Base-by-base conservation (phyloP, 2,329 filamentous ascomycete genomes). In the Diaporthe nobilis region DNA sequence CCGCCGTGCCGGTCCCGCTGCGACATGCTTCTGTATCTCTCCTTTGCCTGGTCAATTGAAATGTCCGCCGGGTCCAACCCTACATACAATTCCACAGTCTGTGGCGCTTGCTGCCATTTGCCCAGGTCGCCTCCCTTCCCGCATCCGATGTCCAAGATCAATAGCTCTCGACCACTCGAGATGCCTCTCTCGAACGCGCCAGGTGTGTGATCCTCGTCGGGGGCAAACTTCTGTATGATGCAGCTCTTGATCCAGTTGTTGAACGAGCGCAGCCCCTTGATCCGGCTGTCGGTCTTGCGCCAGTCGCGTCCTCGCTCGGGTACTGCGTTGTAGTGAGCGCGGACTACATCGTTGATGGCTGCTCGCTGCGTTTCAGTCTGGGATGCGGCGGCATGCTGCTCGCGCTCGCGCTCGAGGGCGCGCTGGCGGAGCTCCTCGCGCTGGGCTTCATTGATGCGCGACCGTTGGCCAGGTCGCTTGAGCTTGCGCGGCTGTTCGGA, bases 221-320 rank as follows among this genome's bases (percentile, higher is more conserved):
- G 94, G 6, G 95, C 95, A 85, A 98, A 98, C 83, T 98, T 98
- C 83, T 98, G 96, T 79, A 99, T 98, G 79, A 98, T 91, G 68
- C 94, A 96, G 82, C 95, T 98, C 88, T 99, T 99, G 85, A 99
- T 91, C 97, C 97, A 99, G 85, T 99, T 99, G 87, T 99, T 99
- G 88, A 98, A 97, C 79, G 94, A 95, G 72, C 97, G 92, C 72
- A 99, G 87, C 0, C 97, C 97, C 86, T 97, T 98, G 87, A 99
- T 99, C 81, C 94, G 94, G 84, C 94, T 98, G 81, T 98, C 95
- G 9, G 95, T 98, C 83, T 94, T 95, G 68, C 97, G 92, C 96
- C 97, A 99, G 81, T 98, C 95, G 72, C 96, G 92, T 17, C 97
- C 97, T 42, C 96, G 92, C 86, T 99, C 94, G 0, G 96, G 96